Base-by-base conservation (phyloP, 2,329 filamentous ascomycete species). In the Thielaviopsis populi region DNA sequence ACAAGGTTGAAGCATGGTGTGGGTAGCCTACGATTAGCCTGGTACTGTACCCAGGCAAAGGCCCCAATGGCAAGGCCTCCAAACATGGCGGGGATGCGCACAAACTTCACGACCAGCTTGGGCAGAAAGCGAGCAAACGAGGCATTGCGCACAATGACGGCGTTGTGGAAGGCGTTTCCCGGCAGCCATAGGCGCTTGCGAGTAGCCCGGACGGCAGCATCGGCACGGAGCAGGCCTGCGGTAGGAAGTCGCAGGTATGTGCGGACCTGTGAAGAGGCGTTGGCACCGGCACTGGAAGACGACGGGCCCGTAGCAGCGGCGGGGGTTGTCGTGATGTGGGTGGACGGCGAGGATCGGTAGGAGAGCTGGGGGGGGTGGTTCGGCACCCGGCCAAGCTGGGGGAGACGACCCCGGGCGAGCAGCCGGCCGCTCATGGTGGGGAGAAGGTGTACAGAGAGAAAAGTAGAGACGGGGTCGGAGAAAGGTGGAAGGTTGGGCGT, bases 11-110 rank as follows among this genome's bases (percentile, higher is more conserved):
- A 1, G 10, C 7, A 61, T 48, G n/a, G 40, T 13, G 41, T 48
- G 15, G 48, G 22, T 17, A 56, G 81, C 88, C 67, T 81, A 91
- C 88, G 88, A 64, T 86, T 85, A 67, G 94, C 92, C 75, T 99
- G 94, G 73, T 99, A 97, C 73, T 99, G 94, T 59, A 99, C 77
- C 81, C 96, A 99, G 30, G 91, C 91, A 66, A 95, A 77, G 2
- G 88, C 89, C 15, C 89, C 91, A 68, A 99, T 83, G 71, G 91
- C 89, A 58, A 91, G 82, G 50, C 90, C 91, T 50, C 92, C 94
- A 70, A 96, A 91, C 77, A 96, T 87, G 65, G 94, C 94, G 22
- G 94, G 94, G 63, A 96, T 79, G 64, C 91, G 84, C 42, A 86
- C 81, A 69, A 99, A 87, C 77, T 96, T 99, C 71, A 94, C 75